Evolutionary conservation across 495 filamentous ascomycete genomes (phyloP), one percentile per base, ranked within the genome.

Genomic region (Penicillium egyptiacum): DNA sequence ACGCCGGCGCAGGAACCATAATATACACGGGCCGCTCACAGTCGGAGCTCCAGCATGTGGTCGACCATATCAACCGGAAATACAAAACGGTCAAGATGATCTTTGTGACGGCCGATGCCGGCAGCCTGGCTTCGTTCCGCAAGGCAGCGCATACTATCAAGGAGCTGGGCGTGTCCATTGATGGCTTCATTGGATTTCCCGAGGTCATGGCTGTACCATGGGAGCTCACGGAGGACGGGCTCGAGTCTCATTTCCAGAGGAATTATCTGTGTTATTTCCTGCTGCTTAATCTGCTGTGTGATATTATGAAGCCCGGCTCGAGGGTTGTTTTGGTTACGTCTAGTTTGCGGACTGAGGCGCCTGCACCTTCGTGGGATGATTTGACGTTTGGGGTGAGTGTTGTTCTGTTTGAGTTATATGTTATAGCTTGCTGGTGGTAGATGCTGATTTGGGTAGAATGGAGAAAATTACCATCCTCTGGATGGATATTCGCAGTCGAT

Each of bases 11-110:
- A 10, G 69, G 70, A 10, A 49, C 63, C 3, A 60, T 82, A 37
- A 74, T 83, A 54, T 74, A 78, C 51, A 63, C 75, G 5, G 76
- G 73, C 39, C 70, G 70, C 31, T 73, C 75, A 8, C 66, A 62
- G 20, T 53, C 60, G 9, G 76, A 77, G 50, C 58, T 73, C 20
- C 62, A 76, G 55, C 66, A 69, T 1, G 69, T 75, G 37, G 73
- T 77, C 56, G 66, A 75, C 50, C 61, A 73, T 58, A 69, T 78
- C 62, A 63, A 61, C 47, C 61, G 52, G 54, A 65, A 56, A 25
- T 44, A 54, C 45, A 63, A 42, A 20, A 26, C 67, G 55, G 44
- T 55, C 41, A 56, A 66, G 8, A 58, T 67, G 25, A 46, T 67
- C 20, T 67, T 64, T 51, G 50, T 69, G 5, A 53, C 64, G 9